Evolutionary conservation across 2,329 filamentous ascomycete genomes (phyloP), one percentile per base, ranked within the genome.

Genomic region (Furcasterigmium sp.): DNA sequence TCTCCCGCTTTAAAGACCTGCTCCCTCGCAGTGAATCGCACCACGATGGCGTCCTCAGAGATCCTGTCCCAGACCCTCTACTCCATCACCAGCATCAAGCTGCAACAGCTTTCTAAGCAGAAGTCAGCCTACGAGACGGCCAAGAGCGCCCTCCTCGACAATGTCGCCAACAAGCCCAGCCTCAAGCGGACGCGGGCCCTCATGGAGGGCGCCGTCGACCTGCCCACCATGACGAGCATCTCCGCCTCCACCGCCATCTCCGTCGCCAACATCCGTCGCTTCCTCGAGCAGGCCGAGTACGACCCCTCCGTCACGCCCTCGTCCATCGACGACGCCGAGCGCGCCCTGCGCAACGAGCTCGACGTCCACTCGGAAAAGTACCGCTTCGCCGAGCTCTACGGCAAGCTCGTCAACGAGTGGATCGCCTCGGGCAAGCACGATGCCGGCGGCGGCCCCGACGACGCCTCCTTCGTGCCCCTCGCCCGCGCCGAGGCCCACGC

Each of bases 341-440:
- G 56, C 13, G 60, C 66, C 19, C 53, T 82, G n/a, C 59, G 67
- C 26, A 56, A 65, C 20, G 67, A 71, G 26, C 50, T 82, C 5
- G 55, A 65, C 13, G 62, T 70, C n/a, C 65, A 78, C 49, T 68
- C 68, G n/a, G 64, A 70, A 39, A 77, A 73, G 45, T 72, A 78
- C 50, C 66, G 75, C 15, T 76, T 79, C 53, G 77, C 77, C 1
- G 63, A 67, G 7, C 64, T 83, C 25, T 82, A 81, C 53, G 72
- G 73, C 15, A 57, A 69, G 30, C 56, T 83, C 19, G 71, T 79
- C 11, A 73, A 65, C 1, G 75, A 80, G 49, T 79, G 75, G 69
- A 58, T 80, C 39, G 59, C 63, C 2, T 55, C 60, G 10, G 57
- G 64, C 1, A 53, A 61, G 5, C 11, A 51, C n/a, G 58, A 56